Percentiles rank a stretch among this genome's conserved stretches.
phyloP scores from a whole-genome alignment of 2,329 filamentous ascomycete genomes.

The Neonectria ditissima region DNA sequence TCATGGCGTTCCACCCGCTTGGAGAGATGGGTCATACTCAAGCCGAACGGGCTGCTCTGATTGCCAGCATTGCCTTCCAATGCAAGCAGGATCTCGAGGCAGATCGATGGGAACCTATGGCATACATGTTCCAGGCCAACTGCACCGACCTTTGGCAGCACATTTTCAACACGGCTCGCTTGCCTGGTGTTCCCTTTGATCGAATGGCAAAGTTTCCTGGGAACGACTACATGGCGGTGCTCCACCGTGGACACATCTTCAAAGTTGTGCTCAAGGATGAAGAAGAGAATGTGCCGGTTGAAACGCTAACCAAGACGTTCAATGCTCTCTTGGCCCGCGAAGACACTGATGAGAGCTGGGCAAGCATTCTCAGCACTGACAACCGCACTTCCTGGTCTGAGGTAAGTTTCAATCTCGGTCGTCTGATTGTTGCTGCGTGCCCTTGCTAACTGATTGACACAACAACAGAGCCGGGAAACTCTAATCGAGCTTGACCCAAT shows the following conservation, averaged over 20 bases:
- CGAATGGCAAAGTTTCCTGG: conserved; percentile 27
- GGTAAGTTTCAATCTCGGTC: conserved; percentile 16
- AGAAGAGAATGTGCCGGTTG: conserved; percentile 14
- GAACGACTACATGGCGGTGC: conserved; percentile 28
- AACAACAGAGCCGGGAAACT: conserved; percentile 21
- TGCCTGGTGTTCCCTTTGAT: conserved; percentile 26
- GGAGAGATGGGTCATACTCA: conserved; percentile 29
- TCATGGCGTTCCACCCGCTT: conserved; percentile 27
- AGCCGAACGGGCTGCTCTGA: conserved; percentile 31
- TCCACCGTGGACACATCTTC: conserved; percentile 31
- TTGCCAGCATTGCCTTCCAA: conserved; percentile 28
- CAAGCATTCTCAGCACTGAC: conserved; percentile 30
- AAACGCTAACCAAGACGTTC: conserved; percentile 18
- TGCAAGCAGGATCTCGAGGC: conserved; percentile 32
- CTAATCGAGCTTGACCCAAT: conserved; percentile 14
- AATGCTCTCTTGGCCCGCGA: conserved; percentile 11
- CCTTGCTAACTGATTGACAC: conserved; percentile 10
- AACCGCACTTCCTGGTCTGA: conserved; percentile 30
- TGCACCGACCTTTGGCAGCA: conserved; percentile 28
- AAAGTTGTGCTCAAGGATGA: conserved; percentile 19
- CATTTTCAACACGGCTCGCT: conserved; percentile 26
- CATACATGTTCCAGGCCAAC: conserved; percentile 22
- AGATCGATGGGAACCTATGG: conserved; percentile 26
- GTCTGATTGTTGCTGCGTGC: neutral
- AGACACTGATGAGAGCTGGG: conserved; percentile 21